A percentile compares a stretch with the other conserved stretches of the same genome.
Evolutionary conservation across 2,329 filamentous ascomycete species (phyloP).

Genomic region (Endothia cerciana): DNA sequence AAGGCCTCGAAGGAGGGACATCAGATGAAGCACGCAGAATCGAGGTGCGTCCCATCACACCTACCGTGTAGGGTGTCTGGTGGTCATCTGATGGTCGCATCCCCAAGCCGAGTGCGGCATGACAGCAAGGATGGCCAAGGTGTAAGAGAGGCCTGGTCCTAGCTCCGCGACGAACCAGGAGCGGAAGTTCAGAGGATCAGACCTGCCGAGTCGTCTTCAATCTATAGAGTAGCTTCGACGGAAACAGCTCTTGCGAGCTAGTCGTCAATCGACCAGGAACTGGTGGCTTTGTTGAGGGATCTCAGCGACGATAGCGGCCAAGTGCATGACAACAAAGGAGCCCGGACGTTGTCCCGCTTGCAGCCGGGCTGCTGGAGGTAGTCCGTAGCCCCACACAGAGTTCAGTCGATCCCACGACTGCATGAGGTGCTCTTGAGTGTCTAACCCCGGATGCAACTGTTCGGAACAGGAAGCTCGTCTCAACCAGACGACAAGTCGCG

Average conservation of each 20-base stretch:
- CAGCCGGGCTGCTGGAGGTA: background rate
- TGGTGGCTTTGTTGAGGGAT: background rate
- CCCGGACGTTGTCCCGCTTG: background rate
- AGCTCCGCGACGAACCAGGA: slow-evolving; percentile 17
- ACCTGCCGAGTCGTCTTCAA: slow-evolving; percentile 10
- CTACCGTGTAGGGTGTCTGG: slow-evolving; percentile 15
- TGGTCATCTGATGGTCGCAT: slow-evolving; percentile 18
- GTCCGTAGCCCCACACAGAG: background rate
- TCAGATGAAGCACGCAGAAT: slow-evolving; percentile 22
- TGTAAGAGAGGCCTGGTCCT: slow-evolving; percentile 10
- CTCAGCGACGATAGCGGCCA: background rate
- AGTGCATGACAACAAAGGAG: background rate
- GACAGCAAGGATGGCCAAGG: background rate
- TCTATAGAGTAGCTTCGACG: background rate
- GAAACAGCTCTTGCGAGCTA: background rate
- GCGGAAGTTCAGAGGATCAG: slow-evolving; percentile 18
- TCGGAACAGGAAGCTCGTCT: slow-evolving; percentile 1
- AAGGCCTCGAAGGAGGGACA: background rate
- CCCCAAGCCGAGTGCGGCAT: slow-evolving; percentile 11
- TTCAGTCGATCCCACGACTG: background rate
- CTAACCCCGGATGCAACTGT: background rate
- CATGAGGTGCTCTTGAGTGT: background rate
- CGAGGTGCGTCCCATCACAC: slow-evolving; percentile 19
- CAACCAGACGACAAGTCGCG: background rate
- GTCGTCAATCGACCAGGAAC: background rate